phyloP scores from a whole-genome alignment of 371 early-diverging fungal species.

The Thermomucor indicae-seudaticae region DNA sequence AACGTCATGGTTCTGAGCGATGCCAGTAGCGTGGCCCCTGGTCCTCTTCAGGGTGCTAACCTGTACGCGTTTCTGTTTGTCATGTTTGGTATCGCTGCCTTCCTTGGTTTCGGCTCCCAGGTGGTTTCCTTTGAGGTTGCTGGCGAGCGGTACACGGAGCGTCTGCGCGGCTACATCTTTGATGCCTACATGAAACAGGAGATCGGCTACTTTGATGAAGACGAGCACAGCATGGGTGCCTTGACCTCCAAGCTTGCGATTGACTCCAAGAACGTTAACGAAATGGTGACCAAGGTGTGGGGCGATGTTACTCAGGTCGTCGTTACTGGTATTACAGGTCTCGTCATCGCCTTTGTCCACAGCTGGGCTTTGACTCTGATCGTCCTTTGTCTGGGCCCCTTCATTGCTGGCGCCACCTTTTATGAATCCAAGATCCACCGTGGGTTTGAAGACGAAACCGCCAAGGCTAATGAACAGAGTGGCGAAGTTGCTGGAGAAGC shows the following conservation, averaged over 20 bases:
- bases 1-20: slow-evolving; percentile 12
- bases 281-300: slow-evolving; percentile 59
- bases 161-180: slow-evolving; percentile 51
- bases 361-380: slow-evolving; percentile 62
- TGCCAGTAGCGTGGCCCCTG: slow-evolving; percentile 5
- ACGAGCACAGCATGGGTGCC: slow-evolving; percentile 75
- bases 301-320: slow-evolving; percentile 49
- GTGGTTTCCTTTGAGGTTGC: slow-evolving; percentile 31
- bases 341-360: slow-evolving; percentile 44
- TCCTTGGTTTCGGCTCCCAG: slow-evolving; percentile 33
- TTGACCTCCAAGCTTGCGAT: slow-evolving; percentile 73
- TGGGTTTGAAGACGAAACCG: slow-evolving; percentile 57
- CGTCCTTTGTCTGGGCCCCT: slow-evolving; percentile 49
- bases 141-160: slow-evolving; percentile 51
- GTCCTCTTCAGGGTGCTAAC: slow-evolving; percentile 46
- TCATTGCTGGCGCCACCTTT: slow-evolving; percentile 42
- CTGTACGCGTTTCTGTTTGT: slow-evolving; percentile 72
- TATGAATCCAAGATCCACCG: slow-evolving; percentile 42
- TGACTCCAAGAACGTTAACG: slow-evolving; percentile 65
- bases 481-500: slow-evolving; percentile 83
- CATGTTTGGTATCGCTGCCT: slow-evolving; percentile 45
- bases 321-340: slow-evolving; percentile 34
- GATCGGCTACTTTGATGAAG: slow-evolving; percentile 79
- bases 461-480: slow-evolving; percentile 65
- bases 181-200: slow-evolving; percentile 67